Evolutionary conservation across 108 stramenopile genomes (phyloP), one percentile per base, ranked within the genome.

Genomic region (Cyclotella sp.): DNA sequence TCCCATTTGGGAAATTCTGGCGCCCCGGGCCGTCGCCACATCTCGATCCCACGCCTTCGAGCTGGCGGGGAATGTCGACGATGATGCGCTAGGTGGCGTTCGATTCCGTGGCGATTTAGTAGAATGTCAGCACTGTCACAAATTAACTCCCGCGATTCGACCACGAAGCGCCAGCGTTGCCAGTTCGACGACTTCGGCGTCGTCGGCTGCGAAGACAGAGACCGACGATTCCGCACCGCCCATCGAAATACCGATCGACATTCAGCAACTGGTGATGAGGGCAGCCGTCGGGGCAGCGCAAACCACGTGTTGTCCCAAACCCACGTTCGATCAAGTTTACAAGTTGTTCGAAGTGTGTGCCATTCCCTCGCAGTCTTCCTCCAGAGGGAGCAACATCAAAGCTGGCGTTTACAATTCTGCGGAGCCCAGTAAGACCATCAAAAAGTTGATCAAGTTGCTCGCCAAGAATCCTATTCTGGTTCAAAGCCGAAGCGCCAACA

Each of bases 371-470:
- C 34, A 6, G 34, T 34, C 34, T 34, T 2, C 4, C 6, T 2
- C 4, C 6, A 34, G 34, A 6, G 34, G 34, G 34, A 57, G 55
- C 55, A 57, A 24, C 21, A 24, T 22, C 34, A 34, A 34, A 34
- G 34, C 6, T 34, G 34, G 34, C 6, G 34, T 34, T n/a, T 57
- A 57, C 55, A 26, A 57, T 22, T 3, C 55, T 12, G 12, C 19
- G 3, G 24, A 19, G n/a, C 55, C 55, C 0, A 57, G 55, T 26
- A 90, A 87, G 53, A 63, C 75, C 11, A 46, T 81, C 39, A 82
- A 81, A 22, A 75, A 69, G 22, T 26, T 90, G 1, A 29, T 49
- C n/a, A 84, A 70, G 27, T 29, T 80, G 28, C 63, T 94, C 0
- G 27, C 47, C 22, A 73, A 79, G 24, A 53, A 90, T 62, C 71